A percentile compares a stretch with the other conserved stretches of the same genome.
Evolutionary conservation across 2,329 filamentous ascomycete species (phyloP).

Genomic region (Hypoxylon sp.): DNA sequence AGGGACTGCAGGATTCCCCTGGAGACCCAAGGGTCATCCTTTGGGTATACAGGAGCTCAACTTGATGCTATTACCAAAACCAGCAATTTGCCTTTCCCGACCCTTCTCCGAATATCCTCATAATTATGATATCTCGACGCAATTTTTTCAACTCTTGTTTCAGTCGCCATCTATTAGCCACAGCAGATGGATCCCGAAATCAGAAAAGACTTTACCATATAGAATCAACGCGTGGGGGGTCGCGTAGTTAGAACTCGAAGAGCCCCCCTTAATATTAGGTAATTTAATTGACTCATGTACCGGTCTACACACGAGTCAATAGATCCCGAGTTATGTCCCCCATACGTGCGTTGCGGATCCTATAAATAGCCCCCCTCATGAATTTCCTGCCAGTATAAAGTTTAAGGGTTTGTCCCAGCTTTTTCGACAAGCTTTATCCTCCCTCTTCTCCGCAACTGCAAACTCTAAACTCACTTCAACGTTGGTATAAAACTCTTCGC

Average conservation of each 20-base stretch:
- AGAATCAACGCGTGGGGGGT: no score
- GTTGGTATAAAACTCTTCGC: background rate
- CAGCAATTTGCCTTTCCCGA: background rate
- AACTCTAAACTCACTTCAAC: background rate
- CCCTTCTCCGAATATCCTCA: background rate
- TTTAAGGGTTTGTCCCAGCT: background rate
- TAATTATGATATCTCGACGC: no score
- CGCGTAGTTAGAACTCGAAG: no score
- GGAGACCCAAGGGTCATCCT: constrained; percentile 1
- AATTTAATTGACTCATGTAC: background rate
- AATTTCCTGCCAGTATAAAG: background rate
- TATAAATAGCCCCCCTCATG: background rate
- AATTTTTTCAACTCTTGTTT: no score
- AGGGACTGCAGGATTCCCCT: background rate
- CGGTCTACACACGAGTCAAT: background rate
- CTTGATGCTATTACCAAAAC: background rate
- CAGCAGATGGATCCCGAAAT: no score
- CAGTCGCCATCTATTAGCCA: no score
- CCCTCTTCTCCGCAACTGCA: background rate
- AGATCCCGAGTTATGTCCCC: background rate
- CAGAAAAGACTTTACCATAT: no score
- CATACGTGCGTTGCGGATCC: background rate
- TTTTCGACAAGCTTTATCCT: background rate
- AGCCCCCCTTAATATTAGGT: no score
- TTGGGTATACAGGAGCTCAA: background rate